A percentile compares a stretch with the other conserved stretches of the same genome.
Conservation (phyloP, 2,329 filamentous ascomycete genomes). For the Proliferodiscus dingleyae region DNA sequence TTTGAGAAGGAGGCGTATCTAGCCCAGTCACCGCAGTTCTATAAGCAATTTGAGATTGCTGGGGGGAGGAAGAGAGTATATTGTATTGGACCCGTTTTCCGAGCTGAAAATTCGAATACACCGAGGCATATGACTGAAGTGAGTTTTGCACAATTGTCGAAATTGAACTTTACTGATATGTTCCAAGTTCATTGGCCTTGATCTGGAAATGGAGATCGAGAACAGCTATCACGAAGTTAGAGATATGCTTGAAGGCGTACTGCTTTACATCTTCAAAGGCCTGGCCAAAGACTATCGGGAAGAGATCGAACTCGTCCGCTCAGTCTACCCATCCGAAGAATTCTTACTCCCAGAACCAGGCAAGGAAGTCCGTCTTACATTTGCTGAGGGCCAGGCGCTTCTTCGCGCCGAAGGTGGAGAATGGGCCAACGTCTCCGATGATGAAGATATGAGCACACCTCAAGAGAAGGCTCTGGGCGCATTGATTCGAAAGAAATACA, state of each 20-base stretch:
- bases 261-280: constrained; percentile 76
- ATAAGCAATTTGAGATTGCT: constrained; percentile 83
- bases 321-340: constrained; percentile 70
- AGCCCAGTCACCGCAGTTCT: constrained; percentile 78
- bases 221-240: constrained; percentile 73
- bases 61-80: constrained; percentile 73
- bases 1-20: constrained; percentile 80
- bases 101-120: constrained; percentile 82
- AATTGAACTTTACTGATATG: constrained; percentile 9
- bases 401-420: constrained; percentile 69
- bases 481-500: constrained; percentile 81
- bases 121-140: constrained; percentile 78
- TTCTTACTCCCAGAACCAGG: constrained; percentile 71
- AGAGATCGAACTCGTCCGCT: constrained; percentile 67
- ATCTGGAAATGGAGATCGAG: constrained; percentile 86
- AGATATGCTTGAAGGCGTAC: constrained; percentile 65
- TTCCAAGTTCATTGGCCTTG: constrained; percentile 70
- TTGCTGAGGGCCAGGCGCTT: constrained; percentile 72
- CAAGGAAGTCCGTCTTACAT: constrained; percentile 71
- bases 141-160: constrained; percentile 10
- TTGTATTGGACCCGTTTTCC: constrained; percentile 75
- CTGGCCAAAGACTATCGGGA: constrained; percentile 56
- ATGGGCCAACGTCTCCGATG: constrained; percentile 63
- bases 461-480: constrained; percentile 87
- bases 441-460: constrained; percentile 75